These are phyloP conservation scores for Cryptococcus sp. DNA, from an alignment of 1,284 basidiomycete genomes.

Conservation along the genomic window DNA sequence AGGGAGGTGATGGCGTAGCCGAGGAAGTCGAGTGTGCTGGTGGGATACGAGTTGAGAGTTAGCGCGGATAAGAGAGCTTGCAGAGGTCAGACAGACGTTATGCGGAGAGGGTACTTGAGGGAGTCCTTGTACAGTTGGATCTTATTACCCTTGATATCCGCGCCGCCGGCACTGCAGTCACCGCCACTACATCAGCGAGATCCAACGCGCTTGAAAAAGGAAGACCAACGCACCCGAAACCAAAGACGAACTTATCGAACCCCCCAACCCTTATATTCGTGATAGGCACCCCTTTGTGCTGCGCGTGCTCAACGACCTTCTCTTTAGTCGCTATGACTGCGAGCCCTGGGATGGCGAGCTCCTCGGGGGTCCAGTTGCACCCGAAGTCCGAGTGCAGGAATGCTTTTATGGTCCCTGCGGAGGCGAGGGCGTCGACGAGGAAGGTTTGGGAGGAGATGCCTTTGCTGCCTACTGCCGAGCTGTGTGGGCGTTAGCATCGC, in stretches of 20 bases:
- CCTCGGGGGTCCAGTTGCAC: background rate
- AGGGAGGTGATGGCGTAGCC: too few relatives aligned
- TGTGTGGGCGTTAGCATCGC: too few relatives aligned
- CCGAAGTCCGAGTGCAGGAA: background rate
- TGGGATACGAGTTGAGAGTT: background rate
- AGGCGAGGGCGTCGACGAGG: too few relatives aligned
- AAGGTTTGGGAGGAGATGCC: too few relatives aligned
- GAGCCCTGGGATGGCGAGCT: background rate
- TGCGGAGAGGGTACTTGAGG: constrained; percentile 2
- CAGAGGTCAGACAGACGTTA: constrained; percentile 6
- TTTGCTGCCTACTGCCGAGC: too few relatives aligned
- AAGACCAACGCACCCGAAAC: background rate
- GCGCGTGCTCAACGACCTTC: background rate
- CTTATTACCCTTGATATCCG: constrained; percentile 8
- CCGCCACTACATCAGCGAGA: background rate
- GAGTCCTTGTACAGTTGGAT: constrained; percentile 3
- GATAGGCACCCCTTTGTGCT: background rate
- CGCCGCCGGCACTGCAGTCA: background rate
- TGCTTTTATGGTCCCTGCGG: background rate
- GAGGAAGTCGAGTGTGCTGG: too few relatives aligned
- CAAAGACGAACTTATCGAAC: background rate
- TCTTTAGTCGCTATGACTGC: background rate
- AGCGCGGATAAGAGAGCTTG: background rate
- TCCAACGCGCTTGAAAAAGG: background rate
- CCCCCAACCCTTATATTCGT: background rate